These are phyloP conservation scores for Elsinoe fawcettii DNA, from an alignment of 2,329 filamentous ascomycete genomes.

Conservation along the genomic window DNA sequence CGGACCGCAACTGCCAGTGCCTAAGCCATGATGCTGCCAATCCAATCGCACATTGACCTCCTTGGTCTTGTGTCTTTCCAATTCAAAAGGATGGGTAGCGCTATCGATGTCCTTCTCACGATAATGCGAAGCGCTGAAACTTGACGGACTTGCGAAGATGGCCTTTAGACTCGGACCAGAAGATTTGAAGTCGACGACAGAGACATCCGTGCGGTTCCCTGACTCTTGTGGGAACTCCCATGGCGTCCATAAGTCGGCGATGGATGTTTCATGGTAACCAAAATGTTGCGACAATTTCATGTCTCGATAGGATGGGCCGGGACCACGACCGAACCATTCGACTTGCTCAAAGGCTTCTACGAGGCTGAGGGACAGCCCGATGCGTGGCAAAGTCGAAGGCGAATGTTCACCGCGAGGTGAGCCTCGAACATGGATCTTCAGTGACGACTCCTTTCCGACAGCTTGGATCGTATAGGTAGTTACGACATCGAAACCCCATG, in stretches of 20 bases:
- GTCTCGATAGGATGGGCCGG: constrained; percentile 59
- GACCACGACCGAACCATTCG: constrained; percentile 57
- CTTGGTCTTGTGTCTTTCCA: constrained; percentile 46
- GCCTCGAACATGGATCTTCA: constrained; percentile 40
- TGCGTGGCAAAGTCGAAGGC: constrained; percentile 51
- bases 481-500: constrained; percentile 45
- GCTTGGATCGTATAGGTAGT: constrained; percentile 47
- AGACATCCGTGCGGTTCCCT: constrained; percentile 52
- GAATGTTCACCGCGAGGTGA: constrained; percentile 39
- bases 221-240: constrained; percentile 65
- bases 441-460: constrained; percentile 28
- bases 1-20: constrained; percentile 56
- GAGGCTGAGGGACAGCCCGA: constrained; percentile 53
- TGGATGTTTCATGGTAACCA: constrained; percentile 39
- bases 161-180: background rate
- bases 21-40: constrained; percentile 55
- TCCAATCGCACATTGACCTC: constrained; percentile 53
- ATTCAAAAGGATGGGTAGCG: constrained; percentile 57
- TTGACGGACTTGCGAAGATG: background rate
- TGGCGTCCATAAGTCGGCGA: constrained; percentile 47
- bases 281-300: constrained; percentile 53
- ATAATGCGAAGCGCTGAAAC: background rate
- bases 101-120: constrained; percentile 17
- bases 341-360: constrained; percentile 41
- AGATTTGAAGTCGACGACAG: background rate